Percentiles rank a stretch among this genome's conserved stretches.
phyloP scores from a whole-genome alignment of 768 basidiomycete genomes.

The Cyathus striatus region DNA sequence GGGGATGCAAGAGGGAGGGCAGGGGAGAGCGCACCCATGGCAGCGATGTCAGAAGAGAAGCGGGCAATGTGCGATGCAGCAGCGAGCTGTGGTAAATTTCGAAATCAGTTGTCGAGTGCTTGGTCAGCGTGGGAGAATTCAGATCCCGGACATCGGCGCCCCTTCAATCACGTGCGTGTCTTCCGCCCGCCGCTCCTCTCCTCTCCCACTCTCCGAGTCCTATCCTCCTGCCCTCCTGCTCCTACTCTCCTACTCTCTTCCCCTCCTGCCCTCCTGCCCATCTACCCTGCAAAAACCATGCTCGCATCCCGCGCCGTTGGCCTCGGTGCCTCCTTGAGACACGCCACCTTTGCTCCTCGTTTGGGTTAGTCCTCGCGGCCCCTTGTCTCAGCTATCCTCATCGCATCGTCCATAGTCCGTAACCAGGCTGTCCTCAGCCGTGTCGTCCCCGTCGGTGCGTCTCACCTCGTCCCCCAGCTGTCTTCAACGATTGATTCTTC shows the following conservation, averaged over 20 bases:
- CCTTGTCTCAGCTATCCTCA: slow-evolving; percentile 17
- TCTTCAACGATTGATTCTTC: slow-evolving; percentile 2
- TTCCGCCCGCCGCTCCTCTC: too few species aligned
- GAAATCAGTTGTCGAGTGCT: too few species aligned
- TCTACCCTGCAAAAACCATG: slow-evolving; percentile 20
- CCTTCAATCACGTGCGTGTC: too few species aligned
- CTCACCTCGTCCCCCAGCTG: background rate
- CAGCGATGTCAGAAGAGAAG: too few species aligned
- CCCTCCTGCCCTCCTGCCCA: slow-evolving; percentile 1
- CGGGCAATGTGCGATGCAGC: too few species aligned
- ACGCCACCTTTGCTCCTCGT: slow-evolving; percentile 35
- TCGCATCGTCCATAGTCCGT: slow-evolving; percentile 24
- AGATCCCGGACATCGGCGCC: too few species aligned
- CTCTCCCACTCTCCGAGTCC: too few species aligned
- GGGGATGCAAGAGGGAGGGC: background rate
- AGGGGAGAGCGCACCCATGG: background rate
- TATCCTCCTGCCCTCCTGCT: slow-evolving; percentile 1
- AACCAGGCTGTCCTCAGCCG: slow-evolving; percentile 36
- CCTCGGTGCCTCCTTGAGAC: slow-evolving; percentile 51
- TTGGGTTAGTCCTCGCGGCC: slow-evolving; percentile 21
- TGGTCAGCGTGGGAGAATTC: too few species aligned
- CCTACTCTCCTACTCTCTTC: slow-evolving; percentile 4
- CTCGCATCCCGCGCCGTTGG: slow-evolving; percentile 51
- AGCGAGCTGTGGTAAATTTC: too few species aligned
- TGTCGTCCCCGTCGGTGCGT: slow-evolving; percentile 11